Evolutionary conservation across 805 yeast genomes (phyloP), one percentile per base, ranked within the genome.

Genomic region (Saccharomyces eubayanus): DNA sequence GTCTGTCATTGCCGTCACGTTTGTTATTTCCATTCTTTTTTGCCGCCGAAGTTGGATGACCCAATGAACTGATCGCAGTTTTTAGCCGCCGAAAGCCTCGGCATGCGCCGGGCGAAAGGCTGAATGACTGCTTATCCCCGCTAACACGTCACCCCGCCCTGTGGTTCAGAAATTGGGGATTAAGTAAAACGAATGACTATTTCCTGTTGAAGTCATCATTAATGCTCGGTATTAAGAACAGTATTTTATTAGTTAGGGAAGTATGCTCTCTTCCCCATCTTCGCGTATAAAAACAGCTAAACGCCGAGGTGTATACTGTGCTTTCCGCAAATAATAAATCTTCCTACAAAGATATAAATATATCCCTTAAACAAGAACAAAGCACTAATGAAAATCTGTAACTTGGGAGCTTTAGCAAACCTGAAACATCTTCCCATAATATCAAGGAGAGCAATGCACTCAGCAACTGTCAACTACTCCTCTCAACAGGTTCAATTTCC

Each of bases 401-500:
- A 36, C 16, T 16, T 21, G 11, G 11, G 21, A 36, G 9, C 43
- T 36, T 21, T 36, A 10, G 10, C 11, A 36, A 36, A 36, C 24
- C 20, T 36, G 12, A 36, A 36, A 11, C 8, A 36, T 36, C 12
- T 36, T 36, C 12, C 43, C 10, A 12, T 36, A 10, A 16, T 24
- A 8, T 36, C 43, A 36, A 36, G 43, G 24, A 36, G 43, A 36
- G 43, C 43, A 16, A 36, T 36, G 43, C 21, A 36, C 20, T 36
- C 43, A 8, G 24, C 43, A 21, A 36, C 16, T 36, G 43, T 36
- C 43, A 36, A 36, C 8, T 36, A 36, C 24, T 36, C 43, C 24
- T 6, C 43, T 11, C 43, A 16, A 36, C 31, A 54, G 24, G 8
- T 21, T 12, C 24, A 53, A 46, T 56, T 60, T 48, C 56, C 61